phyloP scores from a whole-genome alignment of 2,329 filamentous ascomycete genomes.

The Verticillium nonalfalfae region DNA sequence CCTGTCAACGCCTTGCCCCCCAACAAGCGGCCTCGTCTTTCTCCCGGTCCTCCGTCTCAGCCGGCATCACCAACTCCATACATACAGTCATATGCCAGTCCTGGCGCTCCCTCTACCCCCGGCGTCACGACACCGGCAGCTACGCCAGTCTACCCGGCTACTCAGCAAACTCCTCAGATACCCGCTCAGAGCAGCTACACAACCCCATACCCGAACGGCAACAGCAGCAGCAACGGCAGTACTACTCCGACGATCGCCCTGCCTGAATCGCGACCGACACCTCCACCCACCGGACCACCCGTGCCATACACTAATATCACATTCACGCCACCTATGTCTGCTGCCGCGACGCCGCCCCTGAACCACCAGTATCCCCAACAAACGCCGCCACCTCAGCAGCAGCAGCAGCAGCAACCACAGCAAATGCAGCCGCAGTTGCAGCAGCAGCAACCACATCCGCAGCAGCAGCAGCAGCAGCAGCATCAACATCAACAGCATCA shows the following conservation, averaged over 20 bases:
- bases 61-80: conserved; percentile 51
- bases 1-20: conserved; percentile 53
- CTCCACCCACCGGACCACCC: conserved; percentile 9
- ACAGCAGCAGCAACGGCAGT: conserved; percentile 25
- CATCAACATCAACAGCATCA: background rate
- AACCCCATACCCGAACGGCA: conserved; percentile 31
- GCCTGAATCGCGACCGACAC: conserved; percentile 13
- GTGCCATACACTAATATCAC: conserved; percentile 14
- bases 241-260: conserved; percentile 16
- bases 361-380: conserved; percentile 1
- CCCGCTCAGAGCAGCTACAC: conserved; percentile 19
- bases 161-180: conserved; percentile 8
- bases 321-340: conserved; percentile 8
- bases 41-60: conserved; percentile 62
- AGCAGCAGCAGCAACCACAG: background rate
- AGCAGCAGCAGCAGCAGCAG: conserved; percentile 12
- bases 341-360: background rate
- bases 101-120: conserved; percentile 33
- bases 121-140: conserved; percentile 24
- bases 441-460: conserved; percentile 3
- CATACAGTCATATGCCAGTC: conserved; percentile 43
- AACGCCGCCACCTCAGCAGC: background rate
- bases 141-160: conserved; percentile 25
- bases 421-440: background rate
- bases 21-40: conserved; percentile 66